These are phyloP conservation scores for Boletus rubescentipes DNA, from an alignment of 768 basidiomycete species.

Conservation along the genomic window DNA sequence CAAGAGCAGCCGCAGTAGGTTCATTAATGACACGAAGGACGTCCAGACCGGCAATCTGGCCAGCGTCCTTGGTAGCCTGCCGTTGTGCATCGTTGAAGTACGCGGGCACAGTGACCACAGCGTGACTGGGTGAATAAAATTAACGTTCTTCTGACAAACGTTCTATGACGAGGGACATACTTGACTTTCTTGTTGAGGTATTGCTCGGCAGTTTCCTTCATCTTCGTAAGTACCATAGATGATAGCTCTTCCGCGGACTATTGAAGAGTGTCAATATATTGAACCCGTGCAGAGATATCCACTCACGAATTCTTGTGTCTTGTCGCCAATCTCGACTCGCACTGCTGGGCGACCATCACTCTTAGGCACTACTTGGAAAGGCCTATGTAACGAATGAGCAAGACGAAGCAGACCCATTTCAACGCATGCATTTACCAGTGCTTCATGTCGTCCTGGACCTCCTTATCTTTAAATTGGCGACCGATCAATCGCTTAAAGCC, in stretches of 20 bases:
- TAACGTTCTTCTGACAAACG: not conserved
- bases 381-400: constrained; percentile 45
- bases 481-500: constrained; percentile 95
- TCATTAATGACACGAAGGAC: constrained; percentile 99
- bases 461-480: constrained; percentile 88
- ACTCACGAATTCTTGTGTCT: constrained; percentile 77
- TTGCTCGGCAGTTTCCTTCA: constrained; percentile 95
- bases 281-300: not conserved
- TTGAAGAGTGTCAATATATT: constrained; percentile 14
- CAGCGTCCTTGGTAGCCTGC: constrained; percentile 97
- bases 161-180: constrained; percentile 46
- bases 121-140: constrained; percentile 49
- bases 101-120: constrained; percentile 94
- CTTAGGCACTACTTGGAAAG: constrained; percentile 74
- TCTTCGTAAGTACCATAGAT: constrained; percentile 86
- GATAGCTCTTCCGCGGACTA: constrained; percentile 86
- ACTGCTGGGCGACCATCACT: constrained; percentile 76
- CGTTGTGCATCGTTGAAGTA: constrained; percentile 99
- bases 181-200: constrained; percentile 92
- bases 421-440: constrained; percentile 59
- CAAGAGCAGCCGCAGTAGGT: constrained; percentile 96
- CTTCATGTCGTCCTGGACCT: constrained; percentile 87
- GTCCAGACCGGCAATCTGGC: constrained; percentile 95
- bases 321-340: constrained; percentile 82
- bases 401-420: not conserved